phyloP scores from a whole-genome alignment of 306 rosid species.

The Begonia peltatifolia region DNA sequence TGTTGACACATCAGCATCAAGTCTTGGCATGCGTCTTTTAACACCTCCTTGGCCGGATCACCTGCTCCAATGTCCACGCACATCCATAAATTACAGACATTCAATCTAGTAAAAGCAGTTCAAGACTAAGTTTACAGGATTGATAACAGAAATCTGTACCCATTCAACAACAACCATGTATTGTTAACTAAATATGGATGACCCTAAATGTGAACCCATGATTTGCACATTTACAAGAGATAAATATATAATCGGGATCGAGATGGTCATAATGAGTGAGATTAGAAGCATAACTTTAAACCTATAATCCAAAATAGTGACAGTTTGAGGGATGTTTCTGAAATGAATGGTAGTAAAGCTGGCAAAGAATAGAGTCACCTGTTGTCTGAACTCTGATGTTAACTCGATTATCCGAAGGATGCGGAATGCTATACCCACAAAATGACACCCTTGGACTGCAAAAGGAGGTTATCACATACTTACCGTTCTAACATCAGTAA shows the following conservation, averaged over 20 bases:
- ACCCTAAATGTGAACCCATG: no score
- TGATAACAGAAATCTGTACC: no score
- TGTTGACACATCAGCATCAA: slow-evolving; percentile 62
- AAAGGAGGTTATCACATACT: not conserved
- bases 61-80: slow-evolving; percentile 28
- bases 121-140: no score
- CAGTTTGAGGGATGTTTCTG: not conserved
- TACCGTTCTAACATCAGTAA: not conserved
- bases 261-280: no score
- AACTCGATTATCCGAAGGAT: slow-evolving; percentile 75
- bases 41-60: slow-evolving; percentile 45
- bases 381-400: slow-evolving; percentile 73
- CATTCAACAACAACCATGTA: no score
- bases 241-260: no score
- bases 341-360: no score
- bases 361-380: slow-evolving; percentile 20
- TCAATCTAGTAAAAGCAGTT: not conserved
- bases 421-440: slow-evolving; percentile 82
- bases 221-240: no score
- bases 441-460: slow-evolving; percentile 64
- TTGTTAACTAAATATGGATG: no score
- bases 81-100: not conserved
- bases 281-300: no score
- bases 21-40: slow-evolving; percentile 69
- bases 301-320: not conserved